Evolutionary conservation across 1,284 basidiomycete species (phyloP), one percentile per base, ranked within the genome.

Genomic region (Hemileia vastatrix): DNA sequence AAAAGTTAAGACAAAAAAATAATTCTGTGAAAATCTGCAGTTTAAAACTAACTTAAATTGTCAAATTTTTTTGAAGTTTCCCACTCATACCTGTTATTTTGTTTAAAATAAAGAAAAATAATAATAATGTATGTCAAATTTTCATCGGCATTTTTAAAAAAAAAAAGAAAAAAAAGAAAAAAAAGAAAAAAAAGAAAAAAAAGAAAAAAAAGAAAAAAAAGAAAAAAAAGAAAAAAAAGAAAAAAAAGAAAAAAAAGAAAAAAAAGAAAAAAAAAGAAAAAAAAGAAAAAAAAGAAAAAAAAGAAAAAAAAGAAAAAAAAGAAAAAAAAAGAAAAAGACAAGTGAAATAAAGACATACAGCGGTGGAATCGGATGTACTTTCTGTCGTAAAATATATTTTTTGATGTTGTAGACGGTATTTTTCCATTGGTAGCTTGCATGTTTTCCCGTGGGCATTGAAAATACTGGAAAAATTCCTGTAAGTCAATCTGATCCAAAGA

Each of bases 161-260:
- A 32, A 61, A 54, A 47, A 65, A 64, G 74, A 32, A 54, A 45
- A 63, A 63, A 48, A 54, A 50, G 18, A 36, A n/a, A 27, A 21
- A 2, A 15, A 23, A 23, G 44, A 59, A 21, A n/a, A 31, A 3
- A 33, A 47, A 23, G 60, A 8, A 36, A 50, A 52, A 24, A 50
- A 54, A 11, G 56, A 55, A 47, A 11, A 57, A 59, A 32, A 72
- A 77, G 74, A 77, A 68, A 78, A 83, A 72, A 81, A 67, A 51
- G 67, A 64, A 43, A 54, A 31, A 4, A 45, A 57, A 19, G 64
- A 65, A 63, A 11, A 62, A 13, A 54, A 43, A 19, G 67, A 84
- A 69, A 83, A 84, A 65, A 84, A 86, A 40, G 83, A 85, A 66
- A 85, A 85, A 80, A 86, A 85, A n/a, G 77, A 84, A 84, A 68